A percentile compares a stretch with the other conserved stretches of the same genome.
Conservation (phyloP, 2,329 filamentous ascomycete genomes). For the Trichoderma hamatum region DNA sequence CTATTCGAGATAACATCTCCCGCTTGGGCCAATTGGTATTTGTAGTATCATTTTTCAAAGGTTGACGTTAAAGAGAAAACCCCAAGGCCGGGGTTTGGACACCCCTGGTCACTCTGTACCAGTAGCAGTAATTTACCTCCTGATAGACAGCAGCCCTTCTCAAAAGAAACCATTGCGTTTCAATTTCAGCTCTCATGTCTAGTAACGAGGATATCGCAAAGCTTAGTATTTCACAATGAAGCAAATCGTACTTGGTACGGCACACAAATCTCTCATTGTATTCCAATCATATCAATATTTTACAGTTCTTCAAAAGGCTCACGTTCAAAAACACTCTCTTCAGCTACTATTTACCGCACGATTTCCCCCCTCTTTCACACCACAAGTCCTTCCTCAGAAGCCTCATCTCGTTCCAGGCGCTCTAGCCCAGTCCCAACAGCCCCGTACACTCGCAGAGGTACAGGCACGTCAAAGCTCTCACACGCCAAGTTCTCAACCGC, state of each 20-base stretch:
- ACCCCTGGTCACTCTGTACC: not conserved
- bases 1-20: not conserved
- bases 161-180: not conserved
- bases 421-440: slow-evolving; percentile 61
- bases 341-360: not conserved
- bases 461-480: slow-evolving; percentile 88
- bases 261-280: not conserved
- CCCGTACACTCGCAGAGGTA: slow-evolving; percentile 81
- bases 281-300: not conserved
- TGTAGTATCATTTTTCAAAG: not conserved
- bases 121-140: not conserved
- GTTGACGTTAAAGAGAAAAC: not conserved
- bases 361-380: slow-evolving; percentile 37
- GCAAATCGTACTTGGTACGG: not conserved
- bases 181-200: not conserved
- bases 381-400: slow-evolving; percentile 49
- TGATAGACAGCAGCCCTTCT: not conserved
- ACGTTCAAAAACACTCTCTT: not conserved
- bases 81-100: not conserved
- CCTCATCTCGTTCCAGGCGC: slow-evolving; percentile 58
- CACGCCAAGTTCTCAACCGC: slow-evolving; percentile 77
- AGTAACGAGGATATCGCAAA: not conserved
- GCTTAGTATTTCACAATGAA: not conserved
- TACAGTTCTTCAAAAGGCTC: slow-evolving; percentile 3
- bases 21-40: too few relatives aligned